Evolutionary conservation across 2,329 filamentous ascomycete species (phyloP), one percentile per base, ranked within the genome.

Genomic region (Colletotrichum sp.): DNA sequence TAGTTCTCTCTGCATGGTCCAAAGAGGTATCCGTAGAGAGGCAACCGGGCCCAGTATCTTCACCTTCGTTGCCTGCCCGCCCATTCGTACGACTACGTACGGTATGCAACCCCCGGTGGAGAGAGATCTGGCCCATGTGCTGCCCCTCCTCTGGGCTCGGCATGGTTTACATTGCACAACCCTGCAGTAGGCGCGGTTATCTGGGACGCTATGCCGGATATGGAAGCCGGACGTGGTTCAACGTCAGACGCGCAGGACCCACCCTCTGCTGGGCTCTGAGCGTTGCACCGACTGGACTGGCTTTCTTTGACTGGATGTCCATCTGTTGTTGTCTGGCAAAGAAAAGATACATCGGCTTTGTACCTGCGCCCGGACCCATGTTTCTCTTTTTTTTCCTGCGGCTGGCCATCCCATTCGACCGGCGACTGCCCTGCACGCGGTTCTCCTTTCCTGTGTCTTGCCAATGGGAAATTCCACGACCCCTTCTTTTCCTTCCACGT

Each of bases 401-500:
- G 24, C 30, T 34, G 70, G 48, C 24, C 48, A 71, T 18, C 52
- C 34, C 26, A 58, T 43, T 61, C 34, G 38, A 48, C 38, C 38
- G 18, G 38, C 38, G 38, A 32, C 69, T 16, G 13, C 26, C n/a
- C 64, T 34, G 64, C 62, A 65, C 70, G 36, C 48, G 60, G 71
- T 66, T 60, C 60, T 67, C 72, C 68, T 67, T 75, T 75, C 55
- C 56, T 66, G n/a, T 71, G 30, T 55, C 58, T 71, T 64, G 62
- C 55, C 30, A 6, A 72, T 75, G 43, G 62, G 62, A 62, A 75
- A 75, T 72, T 72, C 69, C 62, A 75, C 69, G 64, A 75, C 73
- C 73, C 73, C 73, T 75, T 75, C 73, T 73, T 73, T 74, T 72
- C 38, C 69, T 72, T 72, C 73, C 28, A 61, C 28, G 26, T 30